Base-by-base conservation (phyloP, 257 asterid genomes). In the Cynanchum wilfordii region DNA sequence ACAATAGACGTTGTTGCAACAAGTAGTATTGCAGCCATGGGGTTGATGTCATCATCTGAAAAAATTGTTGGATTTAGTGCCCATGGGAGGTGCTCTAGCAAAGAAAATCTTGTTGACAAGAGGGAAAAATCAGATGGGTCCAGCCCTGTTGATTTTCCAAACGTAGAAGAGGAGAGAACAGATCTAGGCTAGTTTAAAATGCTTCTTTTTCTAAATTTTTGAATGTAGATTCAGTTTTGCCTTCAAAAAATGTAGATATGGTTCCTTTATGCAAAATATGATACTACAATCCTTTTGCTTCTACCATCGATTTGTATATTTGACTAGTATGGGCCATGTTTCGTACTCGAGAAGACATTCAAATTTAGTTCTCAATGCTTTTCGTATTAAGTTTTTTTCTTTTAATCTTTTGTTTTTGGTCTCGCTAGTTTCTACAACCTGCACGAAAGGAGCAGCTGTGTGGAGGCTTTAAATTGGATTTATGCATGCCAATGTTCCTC, bases 11-110 rank as follows among this genome's bases (percentile, higher is more conserved):
- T 86, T 36, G 70, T 49, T 15, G 71, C 66, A 22, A 27, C 36
- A 42, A 30, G 40, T 38, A 73, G 87, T 78, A 71, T 86, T 68
- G 69, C 89, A 22, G 70, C 79, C 5, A 79, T 84, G 81, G 86
- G 89, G 52, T 58, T 88, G 72, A 79, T 75, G 38, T 74, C 20
- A 50, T 45, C 22, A 33, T 68, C 67, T 36, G 72, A 70, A 40
- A 30, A 30, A 6, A 16, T 45, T 70, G 57, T 59, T 49, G 75
- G 71, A 27, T 3, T 19, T 30, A 3, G 27, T 45, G 57, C 49
- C 17, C 4, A 10, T 0, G 54, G n/a, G 40, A 25, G 44, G 51
- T 50, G 47, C 45, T 9, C 49, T 16, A 50, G 45, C 73, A 49
- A 15, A 5, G 72, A 68, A 45, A 15, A 4, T 12, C 38, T 22